Evolutionary conservation across 2,329 filamentous ascomycete genomes (phyloP), one percentile per base, ranked within the genome.

Genomic region (Trichoderma lentiforme): DNA sequence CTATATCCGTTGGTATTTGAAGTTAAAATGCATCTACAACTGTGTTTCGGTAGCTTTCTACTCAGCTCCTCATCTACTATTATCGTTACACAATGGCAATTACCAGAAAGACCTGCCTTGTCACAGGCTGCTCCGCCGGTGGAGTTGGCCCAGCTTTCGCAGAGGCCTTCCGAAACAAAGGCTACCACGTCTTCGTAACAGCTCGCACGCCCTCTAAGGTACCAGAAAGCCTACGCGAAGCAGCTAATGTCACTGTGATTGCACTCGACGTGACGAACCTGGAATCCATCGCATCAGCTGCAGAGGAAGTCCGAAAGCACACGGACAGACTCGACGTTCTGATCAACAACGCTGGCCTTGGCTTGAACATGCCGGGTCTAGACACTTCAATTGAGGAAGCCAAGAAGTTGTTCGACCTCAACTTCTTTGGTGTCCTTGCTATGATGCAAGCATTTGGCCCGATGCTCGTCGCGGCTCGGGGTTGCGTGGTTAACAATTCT

Each of bases 41-140:
- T 4, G n/a, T 2, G 2, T 4, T 24, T 4, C 6, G 3, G 12
- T 9, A 1, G 4, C n/a, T 9, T 6, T 6, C 43, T 12, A 6
- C n/a, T 24, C 9, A 24, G 8, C 3, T 51, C 3, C 11, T 21
- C 2, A 14, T 24, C n/a, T 24, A 2, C 18, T 24, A 53, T 3
- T 7, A 56, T 21, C 3, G 11, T 21, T 9, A 21, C 36, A 28
- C 56, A 69, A 74, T 74, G 71, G 30, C 69, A 53, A 18, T 65
- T 53, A 36, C 53, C 21, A 56, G 30, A 30, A 75, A 75, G 24
- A 79, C 76, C 1, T 76, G 81, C 15, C 73, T 82, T 4, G 74
- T 82, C n/a, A 81, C 81, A 1, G 80, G 81, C 71, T 82, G 81
- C 73, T 80, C 79, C 1, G 78, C 79, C 14, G 79, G 78, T 11